These are phyloP conservation scores for Ophiosphaerella herpotricha DNA, from an alignment of 2,329 filamentous ascomycete species.

Conservation along the genomic window DNA sequence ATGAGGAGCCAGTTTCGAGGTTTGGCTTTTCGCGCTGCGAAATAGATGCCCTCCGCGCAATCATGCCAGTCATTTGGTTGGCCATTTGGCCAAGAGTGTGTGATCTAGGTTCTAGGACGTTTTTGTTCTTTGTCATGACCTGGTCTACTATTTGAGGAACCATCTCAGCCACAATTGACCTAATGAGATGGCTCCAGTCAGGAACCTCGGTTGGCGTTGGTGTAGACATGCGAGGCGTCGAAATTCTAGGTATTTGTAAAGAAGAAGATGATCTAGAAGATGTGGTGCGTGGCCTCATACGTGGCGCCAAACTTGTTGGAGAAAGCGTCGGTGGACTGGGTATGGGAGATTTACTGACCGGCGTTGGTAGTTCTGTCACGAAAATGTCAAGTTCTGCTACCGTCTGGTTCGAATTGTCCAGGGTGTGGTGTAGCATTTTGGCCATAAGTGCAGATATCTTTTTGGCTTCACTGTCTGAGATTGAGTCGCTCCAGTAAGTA, in stretches of 20 bases:
- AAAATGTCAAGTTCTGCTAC: slow-evolving; percentile 30
- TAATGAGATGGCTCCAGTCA: slow-evolving; percentile 36
- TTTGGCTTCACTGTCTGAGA: slow-evolving; percentile 35
- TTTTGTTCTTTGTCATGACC: slow-evolving; percentile 34
- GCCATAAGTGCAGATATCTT: slow-evolving; percentile 32
- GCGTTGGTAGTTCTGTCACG: slow-evolving; percentile 8
- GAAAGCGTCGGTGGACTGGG: slow-evolving; percentile 6
- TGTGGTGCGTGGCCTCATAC: neutral
- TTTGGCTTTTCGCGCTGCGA: slow-evolving; percentile 28
- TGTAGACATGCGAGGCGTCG: slow-evolving; percentile 10
- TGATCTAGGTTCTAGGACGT: slow-evolving; percentile 16
- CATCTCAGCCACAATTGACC: slow-evolving; percentile 40
- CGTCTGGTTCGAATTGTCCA: slow-evolving; percentile 29
- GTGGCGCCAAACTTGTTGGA: slow-evolving; percentile 1
- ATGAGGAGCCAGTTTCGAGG: slow-evolving; percentile 26
- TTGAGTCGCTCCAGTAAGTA: slow-evolving; percentile 38
- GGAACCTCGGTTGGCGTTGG: slow-evolving; percentile 12
- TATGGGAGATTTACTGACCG: neutral
- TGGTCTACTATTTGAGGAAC: slow-evolving; percentile 41
- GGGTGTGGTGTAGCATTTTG: slow-evolving; percentile 27
- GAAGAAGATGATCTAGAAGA: slow-evolving; percentile 20
- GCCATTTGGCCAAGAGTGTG: slow-evolving; percentile 35
- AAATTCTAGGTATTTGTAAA: slow-evolving; percentile 19
- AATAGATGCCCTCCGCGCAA: slow-evolving; percentile 30
- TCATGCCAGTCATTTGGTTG: slow-evolving; percentile 36